Evolutionary conservation across 139 green algal species (phyloP).

Genomic region (Asterochloris erici): DNA sequence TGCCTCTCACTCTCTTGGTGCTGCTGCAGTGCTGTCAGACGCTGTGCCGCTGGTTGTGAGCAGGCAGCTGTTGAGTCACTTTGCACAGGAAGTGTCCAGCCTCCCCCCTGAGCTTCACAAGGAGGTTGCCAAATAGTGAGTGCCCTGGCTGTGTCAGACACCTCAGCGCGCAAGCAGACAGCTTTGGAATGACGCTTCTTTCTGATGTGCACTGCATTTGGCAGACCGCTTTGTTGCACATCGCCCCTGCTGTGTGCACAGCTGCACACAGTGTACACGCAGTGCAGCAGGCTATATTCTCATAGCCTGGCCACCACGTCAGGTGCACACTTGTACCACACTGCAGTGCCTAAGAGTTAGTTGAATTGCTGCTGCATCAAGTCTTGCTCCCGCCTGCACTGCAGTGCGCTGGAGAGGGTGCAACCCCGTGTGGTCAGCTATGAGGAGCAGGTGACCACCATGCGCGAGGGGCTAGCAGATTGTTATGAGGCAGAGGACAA

Average conservation of each 20-base stretch:
- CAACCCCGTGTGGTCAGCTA: conserved; percentile 81
- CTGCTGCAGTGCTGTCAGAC: conserved; percentile 73
- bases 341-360: neutral
- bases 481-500: conserved; percentile 72
- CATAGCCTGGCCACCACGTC: too few species aligned
- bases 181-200: too few species aligned
- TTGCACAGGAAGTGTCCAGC: conserved; percentile 55
- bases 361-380: neutral
- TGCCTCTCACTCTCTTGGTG: neutral
- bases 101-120: conserved; percentile 64
- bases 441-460: conserved; percentile 65
- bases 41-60: conserved; percentile 79
- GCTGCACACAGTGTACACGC: too few species aligned
- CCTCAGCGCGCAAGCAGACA: too few species aligned
- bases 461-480: conserved; percentile 62
- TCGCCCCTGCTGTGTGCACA: too few species aligned
- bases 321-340: neutral
- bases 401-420: conserved; percentile 69
- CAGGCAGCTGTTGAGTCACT: conserved; percentile 60
- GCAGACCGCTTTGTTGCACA: too few species aligned
- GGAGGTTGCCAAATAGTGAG: conserved; percentile 66
- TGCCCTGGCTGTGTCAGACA: neutral
- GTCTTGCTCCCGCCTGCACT: neutral
- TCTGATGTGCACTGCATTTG: too few species aligned
- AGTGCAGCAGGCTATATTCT: too few species aligned